These are phyloP conservation scores for Pseudonitzschia pungens DNA, from an alignment of 108 stramenopile genomes.

Conservation along the genomic window DNA sequence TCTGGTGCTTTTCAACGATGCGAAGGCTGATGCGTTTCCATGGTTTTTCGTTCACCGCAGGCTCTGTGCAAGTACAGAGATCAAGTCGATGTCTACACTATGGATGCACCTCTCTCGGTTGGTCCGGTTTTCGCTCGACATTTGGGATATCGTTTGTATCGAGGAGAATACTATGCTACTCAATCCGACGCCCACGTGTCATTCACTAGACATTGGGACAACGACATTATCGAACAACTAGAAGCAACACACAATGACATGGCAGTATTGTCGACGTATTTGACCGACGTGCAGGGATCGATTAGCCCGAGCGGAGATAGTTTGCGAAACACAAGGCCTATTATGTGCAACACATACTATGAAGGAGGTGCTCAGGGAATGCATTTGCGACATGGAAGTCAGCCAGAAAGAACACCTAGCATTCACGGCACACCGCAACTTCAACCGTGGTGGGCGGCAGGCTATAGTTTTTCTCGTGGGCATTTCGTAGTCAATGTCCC, in stretches of 20 bases:
- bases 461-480: constrained; percentile 84
- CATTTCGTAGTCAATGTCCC: constrained; percentile 87
- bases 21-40: not conserved
- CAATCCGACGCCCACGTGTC: constrained; percentile 95
- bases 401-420: constrained; percentile 75
- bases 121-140: constrained; percentile 92
- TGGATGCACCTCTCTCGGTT: constrained; percentile 77
- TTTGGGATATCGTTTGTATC: constrained; percentile 84
- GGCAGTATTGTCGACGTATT: constrained; percentile 89
- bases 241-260: constrained; percentile 84
- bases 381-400: constrained; percentile 84
- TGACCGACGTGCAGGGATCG: constrained; percentile 79
- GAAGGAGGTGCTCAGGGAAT: constrained; percentile 74
- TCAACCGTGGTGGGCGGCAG: constrained; percentile 91
- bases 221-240: constrained; percentile 81
- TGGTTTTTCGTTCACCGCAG: constrained; percentile 11
- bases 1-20: not conserved
- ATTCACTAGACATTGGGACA: constrained; percentile 89
- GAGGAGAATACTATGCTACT: constrained; percentile 94
- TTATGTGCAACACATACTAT: constrained; percentile 90
- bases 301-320: constrained; percentile 70
- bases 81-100: constrained; percentile 79
- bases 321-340: constrained; percentile 73
- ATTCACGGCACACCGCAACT: constrained; percentile 76
- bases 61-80: constrained; percentile 71